phyloP scores from a whole-genome alignment of 1,284 basidiomycete genomes.

The Moniliophthora roreri region DNA sequence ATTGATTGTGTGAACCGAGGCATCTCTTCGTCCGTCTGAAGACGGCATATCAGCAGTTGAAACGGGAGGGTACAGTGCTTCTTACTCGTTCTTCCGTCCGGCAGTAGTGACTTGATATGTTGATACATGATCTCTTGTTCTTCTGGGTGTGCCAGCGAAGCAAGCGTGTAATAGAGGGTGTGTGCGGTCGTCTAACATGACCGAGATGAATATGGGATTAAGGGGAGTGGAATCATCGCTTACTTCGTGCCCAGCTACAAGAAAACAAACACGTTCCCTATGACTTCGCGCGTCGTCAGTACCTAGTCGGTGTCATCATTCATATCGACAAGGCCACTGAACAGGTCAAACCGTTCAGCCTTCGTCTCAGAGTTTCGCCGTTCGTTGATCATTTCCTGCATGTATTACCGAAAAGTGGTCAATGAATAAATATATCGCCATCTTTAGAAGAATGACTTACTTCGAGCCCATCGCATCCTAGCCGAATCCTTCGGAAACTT shows the following conservation, averaged over 20 bases:
- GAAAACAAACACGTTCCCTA: conserved; percentile 3
- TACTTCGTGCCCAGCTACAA: conserved; percentile 1
- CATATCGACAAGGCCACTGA: not conserved
- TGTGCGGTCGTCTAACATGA: conserved; percentile 29
- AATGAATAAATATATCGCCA: no score
- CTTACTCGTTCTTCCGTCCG: conserved; percentile 1
- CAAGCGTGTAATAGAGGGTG: conserved; percentile 38
- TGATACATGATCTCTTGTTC: conserved; percentile 5
- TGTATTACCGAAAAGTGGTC: not conserved
- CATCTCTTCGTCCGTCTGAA: conserved; percentile 54
- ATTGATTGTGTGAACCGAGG: conserved; percentile 41
- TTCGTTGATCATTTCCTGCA: not conserved
- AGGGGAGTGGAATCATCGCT: not conserved
- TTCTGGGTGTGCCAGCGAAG: conserved; percentile 37
- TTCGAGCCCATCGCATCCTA: not conserved
- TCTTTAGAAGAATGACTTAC: no score
- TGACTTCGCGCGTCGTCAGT: not conserved
- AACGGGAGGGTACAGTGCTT: not conserved
- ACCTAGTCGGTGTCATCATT: not conserved
- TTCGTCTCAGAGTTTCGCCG: not conserved
- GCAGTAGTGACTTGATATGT: conserved; percentile 2
- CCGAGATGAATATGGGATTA: not conserved
- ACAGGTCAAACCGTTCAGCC: not conserved
- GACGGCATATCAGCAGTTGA: not conserved
- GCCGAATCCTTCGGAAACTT: not conserved